Evolutionary conservation across 345 rosid species (phyloP).

Genomic region (Eucalyptus coolabah): DNA sequence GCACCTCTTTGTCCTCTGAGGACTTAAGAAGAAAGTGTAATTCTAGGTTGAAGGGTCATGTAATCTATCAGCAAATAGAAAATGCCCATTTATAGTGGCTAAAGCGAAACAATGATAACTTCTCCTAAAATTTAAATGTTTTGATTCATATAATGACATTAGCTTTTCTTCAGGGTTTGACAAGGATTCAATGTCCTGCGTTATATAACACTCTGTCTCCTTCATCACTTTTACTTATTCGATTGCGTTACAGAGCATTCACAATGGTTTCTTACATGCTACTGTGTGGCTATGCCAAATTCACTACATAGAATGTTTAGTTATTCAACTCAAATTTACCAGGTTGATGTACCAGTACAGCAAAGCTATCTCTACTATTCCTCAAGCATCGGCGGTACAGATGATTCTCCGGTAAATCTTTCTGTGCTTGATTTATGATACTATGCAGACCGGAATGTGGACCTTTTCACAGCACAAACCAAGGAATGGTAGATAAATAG

Average conservation of each 20-base stretch:
- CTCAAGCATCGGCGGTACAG: conserved; percentile 23
- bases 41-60: background rate
- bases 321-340: background rate
- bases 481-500: background rate
- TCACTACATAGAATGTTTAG: background rate
- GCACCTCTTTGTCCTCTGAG: background rate
- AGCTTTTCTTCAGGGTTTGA: background rate
- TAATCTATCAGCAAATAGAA: background rate
- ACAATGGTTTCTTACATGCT: background rate
- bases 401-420: conserved; percentile 13
- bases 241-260: background rate
- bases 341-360: conserved; percentile 57
- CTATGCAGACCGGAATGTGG: background rate
- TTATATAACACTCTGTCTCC: background rate
- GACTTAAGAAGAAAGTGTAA: background rate
- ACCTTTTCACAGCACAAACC: background rate
- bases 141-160: background rate
- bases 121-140: background rate
- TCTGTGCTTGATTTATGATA: background rate
- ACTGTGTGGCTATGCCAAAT: background rate
- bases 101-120: background rate
- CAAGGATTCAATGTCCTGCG: background rate
- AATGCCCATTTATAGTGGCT: background rate
- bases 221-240: background rate
- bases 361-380: conserved; percentile 79